Base-by-base conservation (phyloP, 1,139 yeast genomes). In the Sugiyamaella grinbergsii region DNA sequence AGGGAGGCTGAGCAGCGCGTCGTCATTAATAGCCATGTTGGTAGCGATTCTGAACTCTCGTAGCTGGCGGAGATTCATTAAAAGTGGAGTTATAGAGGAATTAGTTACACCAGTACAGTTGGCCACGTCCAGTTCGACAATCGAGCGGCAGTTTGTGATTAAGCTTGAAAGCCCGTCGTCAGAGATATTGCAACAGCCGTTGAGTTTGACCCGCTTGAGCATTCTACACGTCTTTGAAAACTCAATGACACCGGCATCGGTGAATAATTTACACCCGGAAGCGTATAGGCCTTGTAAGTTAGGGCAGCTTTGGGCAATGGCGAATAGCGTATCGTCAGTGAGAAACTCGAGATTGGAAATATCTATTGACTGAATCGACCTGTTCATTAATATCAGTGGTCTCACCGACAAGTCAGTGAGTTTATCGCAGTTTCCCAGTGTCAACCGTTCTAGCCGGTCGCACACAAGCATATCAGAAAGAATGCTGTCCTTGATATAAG, bases 41-140 rank as follows among this genome's bases (percentile, higher is more conserved):
- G 82, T 82, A 15, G 95, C 85, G 13, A 90, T 78, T 63, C 95
- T 80, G 63, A 90, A 84, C 68, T 91, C 97, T 55, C 96, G 76
- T 49, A 91, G 72, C 59, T 83, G 90, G 5, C 82, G 77, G 50
- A 89, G 75, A 36, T 80, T 81, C 32, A 76, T 68, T 61, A 89
- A 82, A n/a, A 88, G 74, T n/a, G 70, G 71, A 52, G 79, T 74
- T 48, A 88, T 74, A 47, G 87, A 74, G 15, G 64, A 64, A 65
- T 88, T 90, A 13, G 88, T 80, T 28, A 90, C 81, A 55, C 79
- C 76, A n/a, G 84, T 80, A 67, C 96, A 87, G 42, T 84, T 83
- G 58, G 90, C 93, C 50, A 93, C 75, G 70, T 93, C 98, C 48
- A 93, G 84, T 70, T 93, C 98, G 26, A 91, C 95, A 50, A 93